phyloP scores from a whole-genome alignment of 345 rosid genomes.

The Noccaea caerulescens region DNA sequence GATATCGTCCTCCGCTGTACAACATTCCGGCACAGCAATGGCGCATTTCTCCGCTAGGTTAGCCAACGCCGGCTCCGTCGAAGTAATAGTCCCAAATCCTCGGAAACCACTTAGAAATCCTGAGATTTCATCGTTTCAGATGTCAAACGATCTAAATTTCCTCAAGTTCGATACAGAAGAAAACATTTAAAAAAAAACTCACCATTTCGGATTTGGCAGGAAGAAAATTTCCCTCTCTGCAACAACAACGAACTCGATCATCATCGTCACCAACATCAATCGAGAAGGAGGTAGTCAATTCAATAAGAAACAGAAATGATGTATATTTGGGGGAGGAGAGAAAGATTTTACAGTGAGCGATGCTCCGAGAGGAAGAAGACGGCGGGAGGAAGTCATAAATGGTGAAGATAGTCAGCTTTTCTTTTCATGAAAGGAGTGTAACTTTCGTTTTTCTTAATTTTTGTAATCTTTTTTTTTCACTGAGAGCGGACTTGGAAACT shows the following conservation, averaged over 20 bases:
- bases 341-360: constrained; percentile 37
- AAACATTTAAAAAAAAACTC: neutral
- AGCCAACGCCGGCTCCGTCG: constrained; percentile 43
- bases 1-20: constrained; percentile 50
- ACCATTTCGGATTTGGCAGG: constrained; percentile 48
- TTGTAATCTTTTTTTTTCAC: neutral
- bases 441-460: neutral
- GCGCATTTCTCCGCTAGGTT: constrained; percentile 49
- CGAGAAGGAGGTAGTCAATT: neutral
- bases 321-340: neutral
- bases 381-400: constrained; percentile 33
- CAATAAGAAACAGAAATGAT: constrained; percentile 1
- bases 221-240: constrained; percentile 52
- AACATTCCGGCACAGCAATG: constrained; percentile 33
- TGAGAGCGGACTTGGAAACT: neutral
- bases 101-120: constrained; percentile 48
- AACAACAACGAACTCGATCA: constrained; percentile 32
- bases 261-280: neutral
- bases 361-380: constrained; percentile 40
- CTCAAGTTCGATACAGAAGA: neutral
- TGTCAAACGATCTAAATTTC: constrained; percentile 1
- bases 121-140: constrained; percentile 18
- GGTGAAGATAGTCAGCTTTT: constrained; percentile 18
- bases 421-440: constrained; percentile 2
- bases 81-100: constrained; percentile 40